A percentile compares a stretch with the other conserved stretches of the same genome.
Evolutionary conservation across 345 rosid species (phyloP).

Genomic region (Acer negundo): DNA sequence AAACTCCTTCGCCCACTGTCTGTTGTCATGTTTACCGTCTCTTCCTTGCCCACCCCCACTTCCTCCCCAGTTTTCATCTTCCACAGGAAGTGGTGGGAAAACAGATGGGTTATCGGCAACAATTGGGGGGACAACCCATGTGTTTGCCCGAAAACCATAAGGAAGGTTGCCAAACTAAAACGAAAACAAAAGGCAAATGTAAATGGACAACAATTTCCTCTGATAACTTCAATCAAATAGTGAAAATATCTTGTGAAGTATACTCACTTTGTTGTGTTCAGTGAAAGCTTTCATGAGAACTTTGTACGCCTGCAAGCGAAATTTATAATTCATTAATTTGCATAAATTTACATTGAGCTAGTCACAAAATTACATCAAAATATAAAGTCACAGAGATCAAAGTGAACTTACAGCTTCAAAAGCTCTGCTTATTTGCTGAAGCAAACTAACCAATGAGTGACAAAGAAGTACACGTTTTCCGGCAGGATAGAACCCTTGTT

Average conservation of each 20-base stretch:
- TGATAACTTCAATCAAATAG: neutral
- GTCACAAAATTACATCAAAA: neutral
- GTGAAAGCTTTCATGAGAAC: constrained; percentile 87
- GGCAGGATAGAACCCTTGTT: constrained; percentile 75
- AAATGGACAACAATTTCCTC: constrained; percentile 8
- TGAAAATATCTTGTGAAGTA: neutral
- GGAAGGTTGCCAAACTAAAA: constrained; percentile 97
- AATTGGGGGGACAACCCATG: constrained; percentile 95
- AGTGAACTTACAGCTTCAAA: constrained; percentile 69
- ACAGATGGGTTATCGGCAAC: constrained; percentile 70
- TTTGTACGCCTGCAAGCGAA: constrained; percentile 77
- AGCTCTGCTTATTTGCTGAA: constrained; percentile 78
- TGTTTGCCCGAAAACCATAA: constrained; percentile 87
- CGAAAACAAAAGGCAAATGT: neutral
- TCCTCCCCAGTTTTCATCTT: constrained; percentile 95
- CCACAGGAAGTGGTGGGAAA: constrained; percentile 75
- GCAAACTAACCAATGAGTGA: constrained; percentile 77
- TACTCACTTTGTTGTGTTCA: constrained; percentile 83
- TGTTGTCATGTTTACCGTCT: constrained; percentile 59
- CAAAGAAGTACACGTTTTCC: constrained; percentile 71
- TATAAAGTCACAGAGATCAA: neutral
- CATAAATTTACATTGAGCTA: neutral
- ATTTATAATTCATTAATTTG: neutral
- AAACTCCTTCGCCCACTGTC: constrained; percentile 86
- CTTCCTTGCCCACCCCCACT: constrained; percentile 86